Evolutionary conservation across 192 early-diverging fungal genomes (phyloP).

Genomic region (Dissophora globulifera): DNA sequence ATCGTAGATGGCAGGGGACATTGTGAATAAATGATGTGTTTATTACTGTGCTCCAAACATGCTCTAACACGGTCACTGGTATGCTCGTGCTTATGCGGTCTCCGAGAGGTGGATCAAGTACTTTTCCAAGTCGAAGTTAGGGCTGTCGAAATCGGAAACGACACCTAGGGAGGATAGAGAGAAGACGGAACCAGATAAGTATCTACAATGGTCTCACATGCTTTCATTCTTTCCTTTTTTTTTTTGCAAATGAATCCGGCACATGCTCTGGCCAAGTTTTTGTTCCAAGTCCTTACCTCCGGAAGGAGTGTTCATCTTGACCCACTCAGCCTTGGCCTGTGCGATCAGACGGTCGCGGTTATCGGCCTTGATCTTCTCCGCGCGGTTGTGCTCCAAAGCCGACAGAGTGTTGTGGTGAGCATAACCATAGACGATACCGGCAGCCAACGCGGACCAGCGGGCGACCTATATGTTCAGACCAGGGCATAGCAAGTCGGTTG

Average conservation of each 20-base stretch:
- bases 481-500: too few species aligned
- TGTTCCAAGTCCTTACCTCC: conserved; percentile 19
- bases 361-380: conserved; percentile 58
- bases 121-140: conserved; percentile 71
- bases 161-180: conserved; percentile 30
- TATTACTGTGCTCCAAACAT: too few species aligned
- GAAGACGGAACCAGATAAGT: too few species aligned
- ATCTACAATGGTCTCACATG: too few species aligned
- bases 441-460: conserved; percentile 67
- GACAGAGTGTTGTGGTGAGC: conserved; percentile 63
- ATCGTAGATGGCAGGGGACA: too few species aligned
- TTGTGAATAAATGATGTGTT: too few species aligned
- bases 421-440: conserved; percentile 66
- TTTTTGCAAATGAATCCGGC: too few species aligned
- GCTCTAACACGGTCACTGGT: too few species aligned
- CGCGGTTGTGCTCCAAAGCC: conserved; percentile 55
- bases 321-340: conserved; percentile 81
- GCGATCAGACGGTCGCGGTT: conserved; percentile 73
- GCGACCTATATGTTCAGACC: conserved; percentile 62
- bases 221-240: too few species aligned
- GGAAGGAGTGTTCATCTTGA: conserved; percentile 68
- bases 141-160: conserved; percentile 63
- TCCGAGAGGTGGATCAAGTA: conserved; percentile 57
- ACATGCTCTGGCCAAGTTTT: too few species aligned
- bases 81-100: conserved; percentile 44